Conservation (phyloP, 1,284 basidiomycete species). For the Rhodotorula sp. region DNA sequence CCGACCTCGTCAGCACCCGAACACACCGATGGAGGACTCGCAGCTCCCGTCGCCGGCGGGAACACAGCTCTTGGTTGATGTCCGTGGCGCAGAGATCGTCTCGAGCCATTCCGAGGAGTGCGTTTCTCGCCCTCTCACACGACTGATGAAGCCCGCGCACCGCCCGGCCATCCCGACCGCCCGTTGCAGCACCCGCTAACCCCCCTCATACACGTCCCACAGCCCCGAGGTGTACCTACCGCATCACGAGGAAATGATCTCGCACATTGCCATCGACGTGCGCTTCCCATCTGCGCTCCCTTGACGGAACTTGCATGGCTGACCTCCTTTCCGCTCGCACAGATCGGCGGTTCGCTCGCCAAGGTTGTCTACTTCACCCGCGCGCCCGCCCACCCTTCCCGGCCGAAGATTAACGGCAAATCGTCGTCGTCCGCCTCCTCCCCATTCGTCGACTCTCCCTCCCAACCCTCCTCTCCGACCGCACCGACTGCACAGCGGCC, state of each 20-base stretch:
- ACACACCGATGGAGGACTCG: slow-evolving; percentile 34
- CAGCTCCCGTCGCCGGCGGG: slow-evolving; percentile 36
- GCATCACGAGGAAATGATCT: slow-evolving; percentile 88
- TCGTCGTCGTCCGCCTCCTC: slow-evolving; percentile 13
- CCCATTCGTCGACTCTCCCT: slow-evolving; percentile 14
- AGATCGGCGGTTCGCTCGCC: slow-evolving; percentile 96
- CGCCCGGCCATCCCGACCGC: no score
- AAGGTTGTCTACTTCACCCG: slow-evolving; percentile 99
- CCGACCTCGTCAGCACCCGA: background rate
- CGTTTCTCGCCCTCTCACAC: background rate
- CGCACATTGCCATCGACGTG: slow-evolving; percentile 92
- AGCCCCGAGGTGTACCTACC: slow-evolving; percentile 87
- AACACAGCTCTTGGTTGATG: slow-evolving; percentile 40
- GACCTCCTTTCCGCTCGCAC: slow-evolving; percentile 11
- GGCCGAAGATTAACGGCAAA: slow-evolving; percentile 16
- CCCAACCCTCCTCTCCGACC: background rate
- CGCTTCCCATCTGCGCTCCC: slow-evolving; percentile 29
- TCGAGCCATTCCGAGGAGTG: slow-evolving; percentile 61
- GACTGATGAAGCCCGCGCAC: background rate
- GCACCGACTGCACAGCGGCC: slow-evolving; percentile 21
- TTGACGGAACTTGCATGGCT: background rate
- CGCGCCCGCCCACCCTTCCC: slow-evolving; percentile 3
- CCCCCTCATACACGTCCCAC: fast-evolving
- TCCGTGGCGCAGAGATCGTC: slow-evolving; percentile 42
- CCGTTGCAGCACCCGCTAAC: background rate